Evolutionary conservation across 2,329 filamentous ascomycete genomes (phyloP).

Genomic region (Stachybotrys echinatus): DNA sequence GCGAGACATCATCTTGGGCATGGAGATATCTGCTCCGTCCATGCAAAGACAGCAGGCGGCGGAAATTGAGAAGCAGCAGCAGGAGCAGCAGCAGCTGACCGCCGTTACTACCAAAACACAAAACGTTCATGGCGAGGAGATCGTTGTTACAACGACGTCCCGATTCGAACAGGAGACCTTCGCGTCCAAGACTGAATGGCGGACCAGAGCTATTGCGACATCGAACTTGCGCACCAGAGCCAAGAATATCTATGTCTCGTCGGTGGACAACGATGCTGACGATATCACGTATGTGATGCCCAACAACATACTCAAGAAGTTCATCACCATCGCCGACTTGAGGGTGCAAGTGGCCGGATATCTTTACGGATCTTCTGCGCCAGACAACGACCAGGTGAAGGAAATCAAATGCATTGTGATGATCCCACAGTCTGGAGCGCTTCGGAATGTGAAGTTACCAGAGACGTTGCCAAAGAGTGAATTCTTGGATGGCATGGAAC

Average conservation of each 20-base stretch:
- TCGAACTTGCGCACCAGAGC: conserved; percentile 89
- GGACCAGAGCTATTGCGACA: conserved; percentile 91
- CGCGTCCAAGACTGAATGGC: conserved; percentile 98
- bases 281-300: conserved; percentile 97
- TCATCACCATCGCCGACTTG: conserved; percentile 95
- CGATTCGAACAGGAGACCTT: conserved; percentile 98
- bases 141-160: conserved; percentile 96
- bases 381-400: conserved; percentile 95
- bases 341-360: conserved; percentile 96
- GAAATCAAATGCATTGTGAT: conserved; percentile 96
- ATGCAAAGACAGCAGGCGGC: conserved; percentile 98
- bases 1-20: conserved; percentile 95
- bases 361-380: conserved; percentile 85
- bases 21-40: conserved; percentile 98
- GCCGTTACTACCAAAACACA: conserved; percentile 98
- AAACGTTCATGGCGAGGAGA: conserved; percentile 94
- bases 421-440: conserved; percentile 92
- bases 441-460: conserved; percentile 85
- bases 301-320: conserved; percentile 96
- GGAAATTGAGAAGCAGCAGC: conserved; percentile 97
- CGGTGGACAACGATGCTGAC: conserved; percentile 85
- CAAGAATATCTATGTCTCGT: conserved; percentile 98
- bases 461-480: conserved; percentile 89
- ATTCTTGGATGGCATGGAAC: conserved; percentile 79
- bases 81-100: conserved; percentile 93